Base-by-base conservation (phyloP, 768 basidiomycete species). In the Lactifluus subvellereus region DNA sequence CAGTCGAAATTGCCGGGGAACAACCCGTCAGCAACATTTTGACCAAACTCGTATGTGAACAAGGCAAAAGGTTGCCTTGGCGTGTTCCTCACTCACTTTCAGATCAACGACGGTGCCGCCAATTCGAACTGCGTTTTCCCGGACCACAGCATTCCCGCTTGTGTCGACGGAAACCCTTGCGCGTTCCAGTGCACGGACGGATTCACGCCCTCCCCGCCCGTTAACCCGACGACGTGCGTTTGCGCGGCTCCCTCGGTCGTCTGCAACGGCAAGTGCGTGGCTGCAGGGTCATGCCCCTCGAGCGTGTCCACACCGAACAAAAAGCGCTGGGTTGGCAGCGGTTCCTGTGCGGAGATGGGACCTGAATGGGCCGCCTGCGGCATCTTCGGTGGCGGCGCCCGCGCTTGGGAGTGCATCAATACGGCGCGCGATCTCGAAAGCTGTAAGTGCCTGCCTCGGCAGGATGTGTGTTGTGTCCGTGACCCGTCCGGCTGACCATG, bases 371-470 rank as follows among this genome's bases (percentile, higher is more conserved):
- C 74, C 0, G 76, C 79, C 2, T 83, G 82, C 60, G 78, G 78
- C 6, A 72, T 82, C 56, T 75, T 72, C 30, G 77, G 78, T 18
- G 71, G 77, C 13, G 68, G 69, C 16, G 62, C 70, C 13, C 70
- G 73, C 2, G 75, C 77, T 3, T 82, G 79, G 78, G 82, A 83
- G 62, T 82, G 82, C 61, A 66, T 84, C 50, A 69, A 83, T 66
- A 80, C 77, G 1, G 73, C 71, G 61, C 72, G 68, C 45, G 80
- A 83, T 45, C 74, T 84, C 8, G 82, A 81, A 70, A 82, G 81
- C 71, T 84, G 82, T 83, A 59, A 60, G 81, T 77, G 20, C 14
- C 49, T 32, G 13, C n/a, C 13, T 18, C 18, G 6, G 5, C 4
- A 18, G 5, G 6, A 18, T 43, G 10, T 40, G 35, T 40, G 38